phyloP scores from a whole-genome alignment of 352 stramenopile genomes.

The Globisporangium lucens region DNA sequence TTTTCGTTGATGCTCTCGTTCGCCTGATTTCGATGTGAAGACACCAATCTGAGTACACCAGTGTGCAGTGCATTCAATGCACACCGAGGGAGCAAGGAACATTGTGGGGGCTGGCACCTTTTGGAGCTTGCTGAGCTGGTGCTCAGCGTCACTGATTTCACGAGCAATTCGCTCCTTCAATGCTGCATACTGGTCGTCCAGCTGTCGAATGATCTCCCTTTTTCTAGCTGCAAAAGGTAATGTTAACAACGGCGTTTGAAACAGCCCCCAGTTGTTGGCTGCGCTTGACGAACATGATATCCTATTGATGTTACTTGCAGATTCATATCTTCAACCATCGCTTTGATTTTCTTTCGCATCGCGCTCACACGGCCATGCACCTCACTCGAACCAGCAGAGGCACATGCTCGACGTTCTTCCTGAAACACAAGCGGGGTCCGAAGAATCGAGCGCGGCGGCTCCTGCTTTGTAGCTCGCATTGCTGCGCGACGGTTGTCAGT shows the following conservation, averaged over 20 bases:
- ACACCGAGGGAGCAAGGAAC: neutral
- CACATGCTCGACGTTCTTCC: neutral
- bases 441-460: neutral
- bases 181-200: conserved; percentile 25
- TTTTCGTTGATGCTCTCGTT: conserved; percentile 29
- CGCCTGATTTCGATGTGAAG: conserved; percentile 12
- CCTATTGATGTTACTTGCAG: neutral
- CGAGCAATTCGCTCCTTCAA: conserved; percentile 23
- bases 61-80: neutral
- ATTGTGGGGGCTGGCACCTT: conserved; percentile 12
- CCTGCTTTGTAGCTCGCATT: neutral
- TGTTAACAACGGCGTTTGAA: neutral
- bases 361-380: conserved; percentile 17
- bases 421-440: conserved; percentile 2
- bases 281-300: neutral
- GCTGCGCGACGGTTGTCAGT: neutral
- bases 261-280: neutral
- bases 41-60: neutral
- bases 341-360: conserved; percentile 17
- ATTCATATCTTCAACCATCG: conserved; percentile 19
- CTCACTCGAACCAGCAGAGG: conserved; percentile 6
- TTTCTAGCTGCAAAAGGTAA: conserved; percentile 22
- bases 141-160: conserved; percentile 23
- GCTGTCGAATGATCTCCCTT: conserved; percentile 16
- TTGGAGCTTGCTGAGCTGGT: conserved; percentile 24